Percentiles rank a stretch among this genome's conserved stretches.
Evolutionary conservation across 139 green algal genomes (phyloP).

Genomic region (Diplosphaera chodatii): DNA sequence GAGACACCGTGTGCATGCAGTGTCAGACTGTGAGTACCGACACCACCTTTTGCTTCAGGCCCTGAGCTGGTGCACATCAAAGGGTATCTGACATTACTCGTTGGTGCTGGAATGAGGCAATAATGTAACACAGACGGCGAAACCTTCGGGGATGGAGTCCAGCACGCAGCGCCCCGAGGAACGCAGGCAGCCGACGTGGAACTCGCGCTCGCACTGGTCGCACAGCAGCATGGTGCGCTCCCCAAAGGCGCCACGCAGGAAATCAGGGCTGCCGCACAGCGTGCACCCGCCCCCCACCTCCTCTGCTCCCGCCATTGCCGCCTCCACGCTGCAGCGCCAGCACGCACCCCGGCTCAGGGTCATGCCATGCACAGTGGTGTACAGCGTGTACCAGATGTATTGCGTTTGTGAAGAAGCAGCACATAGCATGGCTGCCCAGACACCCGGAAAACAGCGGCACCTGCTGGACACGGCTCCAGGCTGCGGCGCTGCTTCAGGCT

Average conservation of each 20-base stretch:
- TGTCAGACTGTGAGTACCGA: no score
- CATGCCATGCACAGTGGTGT: no score
- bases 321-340: constrained; percentile 4
- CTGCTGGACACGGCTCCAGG: neutral
- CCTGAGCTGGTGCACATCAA: no score
- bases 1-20: no score
- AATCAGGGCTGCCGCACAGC: constrained; percentile 68
- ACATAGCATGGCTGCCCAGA: no score
- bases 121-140: no score
- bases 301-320: constrained; percentile 33
- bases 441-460: neutral
- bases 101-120: no score
- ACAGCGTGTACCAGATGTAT: no score
- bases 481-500: neutral
- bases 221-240: constrained; percentile 88
- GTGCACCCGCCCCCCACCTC: constrained; percentile 63
- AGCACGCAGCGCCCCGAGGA: constrained; percentile 40
- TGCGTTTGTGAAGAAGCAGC: no score
- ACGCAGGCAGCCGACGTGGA: constrained; percentile 79
- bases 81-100: no score
- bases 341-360: no score
- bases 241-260: constrained; percentile 67
- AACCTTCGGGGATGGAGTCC: constrained; percentile 46
- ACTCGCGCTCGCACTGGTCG: constrained; percentile 94
- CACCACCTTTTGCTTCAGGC: no score